These are phyloP conservation scores for Colletotrichum sp. DNA, from an alignment of 2,329 filamentous ascomycete genomes.

Conservation along the genomic window DNA sequence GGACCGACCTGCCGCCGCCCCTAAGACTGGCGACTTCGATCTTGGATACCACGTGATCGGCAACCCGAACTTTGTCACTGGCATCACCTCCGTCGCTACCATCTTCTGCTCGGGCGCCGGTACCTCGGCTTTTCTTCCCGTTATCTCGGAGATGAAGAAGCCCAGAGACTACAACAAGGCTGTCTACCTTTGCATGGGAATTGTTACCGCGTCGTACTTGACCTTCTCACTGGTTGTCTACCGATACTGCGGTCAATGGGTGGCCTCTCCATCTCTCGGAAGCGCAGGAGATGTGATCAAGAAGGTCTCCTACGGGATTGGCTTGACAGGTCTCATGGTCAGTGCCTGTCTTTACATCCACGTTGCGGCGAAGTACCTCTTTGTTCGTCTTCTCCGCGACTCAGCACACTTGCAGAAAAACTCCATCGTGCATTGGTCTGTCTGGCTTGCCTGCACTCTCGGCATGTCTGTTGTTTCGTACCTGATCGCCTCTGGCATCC, in stretches of 20 bases:
- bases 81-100: constrained; percentile 61
- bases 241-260: constrained; percentile 64
- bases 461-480: constrained; percentile 31
- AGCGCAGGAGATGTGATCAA: constrained; percentile 64
- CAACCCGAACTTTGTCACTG: constrained; percentile 61
- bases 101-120: constrained; percentile 66
- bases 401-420: constrained; percentile 40
- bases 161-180: constrained; percentile 66
- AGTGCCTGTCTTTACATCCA: constrained; percentile 39
- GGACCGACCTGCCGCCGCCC: constrained; percentile 64
- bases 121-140: constrained; percentile 65
- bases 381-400: constrained; percentile 41
- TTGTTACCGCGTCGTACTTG: constrained; percentile 62
- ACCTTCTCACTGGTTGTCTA: constrained; percentile 66
- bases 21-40: constrained; percentile 62
- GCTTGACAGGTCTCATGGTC: constrained; percentile 58
- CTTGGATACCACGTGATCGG: constrained; percentile 62
- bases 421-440: constrained; percentile 36
- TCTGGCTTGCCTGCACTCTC: constrained; percentile 38
- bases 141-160: constrained; percentile 68
- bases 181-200: constrained; percentile 61
- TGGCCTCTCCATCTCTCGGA: constrained; percentile 65
- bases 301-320: constrained; percentile 66
- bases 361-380: constrained; percentile 44
- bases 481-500: constrained; percentile 35